Base-by-base conservation (phyloP, 352 stramenopile species). In the Phytophthora citricola region DNA sequence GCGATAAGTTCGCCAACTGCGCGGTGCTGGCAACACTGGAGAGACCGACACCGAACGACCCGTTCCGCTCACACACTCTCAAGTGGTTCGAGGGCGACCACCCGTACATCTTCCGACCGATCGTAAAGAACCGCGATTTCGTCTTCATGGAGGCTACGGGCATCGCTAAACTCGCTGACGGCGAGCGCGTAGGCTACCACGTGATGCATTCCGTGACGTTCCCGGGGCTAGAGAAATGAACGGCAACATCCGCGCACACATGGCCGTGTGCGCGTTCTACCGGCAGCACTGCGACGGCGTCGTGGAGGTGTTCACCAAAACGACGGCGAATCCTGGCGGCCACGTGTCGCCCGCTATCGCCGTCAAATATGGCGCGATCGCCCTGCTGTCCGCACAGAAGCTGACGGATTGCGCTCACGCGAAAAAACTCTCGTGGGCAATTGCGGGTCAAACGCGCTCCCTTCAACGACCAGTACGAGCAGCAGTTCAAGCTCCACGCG, bases 91-190 rank as follows among this genome's bases (percentile, higher is more conserved):
- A 81, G 24, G 62, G 76, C 8, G 74, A 76, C 39, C 71, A 85
- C 59, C 45, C 80, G 48, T 73, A 48, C 27, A 69, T 85, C 29
- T 71, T 76, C 51, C 78, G 79, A 31, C 76, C 65, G 15, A 63
- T 83, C 17, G 69, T 83, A 22, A 82, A 77, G 53, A 78, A 78
- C 39, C 75, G 75, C 17, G 81, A 89, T 58, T 69, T 83, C 26
- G 76, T 87, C 4, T 81, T 77, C 64, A 66, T 86, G 50, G 78
- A 90, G 29, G 56, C 67, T n/a, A 89, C 77, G 6, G 79, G 81
- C 12, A 53, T 68, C 20, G 53, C 43, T 2, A 10, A 54, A 7
- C 59, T 85, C n/a, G 34, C 31, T 4, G 70, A 45, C 14, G 69
- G 78, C 20, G 77, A 85, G 27, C 66, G 66, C 29, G 47, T 89